Evolutionary conservation across 2,329 filamentous ascomycete species (phyloP).

Genomic region (Pseudogymnoascus sp.): DNA sequence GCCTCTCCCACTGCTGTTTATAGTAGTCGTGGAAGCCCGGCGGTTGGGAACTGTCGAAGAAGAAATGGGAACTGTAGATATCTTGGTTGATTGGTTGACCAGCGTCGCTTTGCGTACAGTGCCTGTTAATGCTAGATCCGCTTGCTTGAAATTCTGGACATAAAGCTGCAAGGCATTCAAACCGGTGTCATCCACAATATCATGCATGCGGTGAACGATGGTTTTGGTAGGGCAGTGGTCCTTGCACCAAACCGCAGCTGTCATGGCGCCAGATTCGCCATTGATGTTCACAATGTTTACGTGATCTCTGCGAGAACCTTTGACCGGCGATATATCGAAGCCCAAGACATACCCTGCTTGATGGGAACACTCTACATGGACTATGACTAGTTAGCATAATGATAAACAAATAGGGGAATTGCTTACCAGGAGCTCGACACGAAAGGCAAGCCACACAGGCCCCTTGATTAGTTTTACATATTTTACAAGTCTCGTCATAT

Average conservation of each 20-base stretch:
- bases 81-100: slow-evolving; percentile 33
- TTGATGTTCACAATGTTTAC: slow-evolving; percentile 72
- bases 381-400: slow-evolving; percentile 13
- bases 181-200: slow-evolving; percentile 62
- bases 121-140: slow-evolving; percentile 80
- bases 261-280: slow-evolving; percentile 72
- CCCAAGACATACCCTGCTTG: slow-evolving; percentile 75
- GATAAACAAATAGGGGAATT: background rate
- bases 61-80: slow-evolving; percentile 16
- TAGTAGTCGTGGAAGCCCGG: slow-evolving; percentile 47
- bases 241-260: slow-evolving; percentile 85
- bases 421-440: slow-evolving; percentile 46
- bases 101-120: slow-evolving; percentile 84
- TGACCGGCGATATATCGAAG: slow-evolving; percentile 84
- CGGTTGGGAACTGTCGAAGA: slow-evolving; percentile 35
- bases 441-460: slow-evolving; percentile 78
- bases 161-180: slow-evolving; percentile 78
- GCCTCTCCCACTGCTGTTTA: slow-evolving; percentile 20
- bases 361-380: slow-evolving; percentile 87
- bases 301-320: slow-evolving; percentile 77
- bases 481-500: slow-evolving; percentile 72
- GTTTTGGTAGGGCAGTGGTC: slow-evolving; percentile 70
- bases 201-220: slow-evolving; percentile 69
- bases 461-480: slow-evolving; percentile 68
- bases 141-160: slow-evolving; percentile 86